Evolutionary conservation across 2,329 filamentous ascomycete genomes (phyloP).

Genomic region (Hypoxylon sp.): DNA sequence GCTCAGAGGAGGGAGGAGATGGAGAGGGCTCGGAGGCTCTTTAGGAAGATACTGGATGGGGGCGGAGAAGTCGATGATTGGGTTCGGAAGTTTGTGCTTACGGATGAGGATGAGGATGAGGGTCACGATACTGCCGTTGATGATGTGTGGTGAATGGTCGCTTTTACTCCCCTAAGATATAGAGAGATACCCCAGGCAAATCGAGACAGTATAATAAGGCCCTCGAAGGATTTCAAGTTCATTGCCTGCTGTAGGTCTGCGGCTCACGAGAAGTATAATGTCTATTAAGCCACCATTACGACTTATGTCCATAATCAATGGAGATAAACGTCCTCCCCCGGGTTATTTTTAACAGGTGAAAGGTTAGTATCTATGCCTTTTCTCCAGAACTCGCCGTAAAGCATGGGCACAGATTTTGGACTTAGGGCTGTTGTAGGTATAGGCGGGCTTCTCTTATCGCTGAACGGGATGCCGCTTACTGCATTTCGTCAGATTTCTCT

Average conservation of each 20-base stretch:
- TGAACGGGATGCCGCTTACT: too few relatives aligned
- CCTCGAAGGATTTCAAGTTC: not conserved
- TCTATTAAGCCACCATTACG: not conserved
- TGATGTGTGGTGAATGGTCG: conserved; percentile 37
- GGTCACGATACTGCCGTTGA: conserved; percentile 52
- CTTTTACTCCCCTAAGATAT: not conserved
- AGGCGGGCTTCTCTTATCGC: too few relatives aligned
- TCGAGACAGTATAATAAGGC: not conserved
- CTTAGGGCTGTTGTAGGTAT: too few relatives aligned
- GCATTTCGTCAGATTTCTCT: too few relatives aligned
- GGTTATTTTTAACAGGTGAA: too few relatives aligned
- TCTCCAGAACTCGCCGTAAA: not conserved
- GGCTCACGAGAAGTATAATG: not conserved
- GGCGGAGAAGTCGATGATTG: conserved; percentile 55
- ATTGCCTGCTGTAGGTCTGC: not conserved
- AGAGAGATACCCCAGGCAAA: conserved; percentile 25
- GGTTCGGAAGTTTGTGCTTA: conserved; percentile 51
- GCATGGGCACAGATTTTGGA: too few relatives aligned
- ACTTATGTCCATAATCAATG: not conserved
- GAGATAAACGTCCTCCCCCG: not conserved
- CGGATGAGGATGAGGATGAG: conserved; percentile 52
- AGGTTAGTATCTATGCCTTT: too few relatives aligned
- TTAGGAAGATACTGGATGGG: conserved; percentile 56
- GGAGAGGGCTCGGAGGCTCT: conserved; percentile 56
- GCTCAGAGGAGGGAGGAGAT: conserved; percentile 55